Conservation (phyloP, 148 eudicot species). For the Bassia scoparia region DNA sequence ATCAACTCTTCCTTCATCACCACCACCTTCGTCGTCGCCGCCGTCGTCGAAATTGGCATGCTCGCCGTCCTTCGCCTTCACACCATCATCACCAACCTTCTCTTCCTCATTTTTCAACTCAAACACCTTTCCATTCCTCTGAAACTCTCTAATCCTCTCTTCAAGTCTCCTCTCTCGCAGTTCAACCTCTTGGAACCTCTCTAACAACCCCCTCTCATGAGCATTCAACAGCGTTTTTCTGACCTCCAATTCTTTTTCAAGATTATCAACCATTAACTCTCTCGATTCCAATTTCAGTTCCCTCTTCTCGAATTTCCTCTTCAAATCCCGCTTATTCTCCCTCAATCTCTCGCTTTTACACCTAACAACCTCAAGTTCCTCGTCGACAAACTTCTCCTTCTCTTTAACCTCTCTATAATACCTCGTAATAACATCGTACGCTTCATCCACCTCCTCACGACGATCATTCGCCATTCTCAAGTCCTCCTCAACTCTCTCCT, state of each 20-base stretch:
- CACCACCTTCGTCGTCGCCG: constrained; percentile 9
- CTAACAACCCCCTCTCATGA: constrained; percentile 20
- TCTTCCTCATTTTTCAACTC: constrained; percentile 13
- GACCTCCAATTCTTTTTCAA: constrained; percentile 24
- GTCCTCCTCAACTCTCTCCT: constrained; percentile 27
- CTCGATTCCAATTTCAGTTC: constrained; percentile 23
- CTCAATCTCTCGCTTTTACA: constrained; percentile 13
- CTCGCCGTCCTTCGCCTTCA: constrained; percentile 22
- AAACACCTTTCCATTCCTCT: constrained; percentile 26
- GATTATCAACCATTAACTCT: constrained; percentile 18
- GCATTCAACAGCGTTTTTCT: constrained; percentile 28
- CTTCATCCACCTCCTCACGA: constrained; percentile 28
- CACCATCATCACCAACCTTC: neutral
- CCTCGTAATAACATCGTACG: constrained; percentile 19
- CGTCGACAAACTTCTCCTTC: constrained; percentile 21
- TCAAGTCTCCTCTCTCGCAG: constrained; percentile 24
- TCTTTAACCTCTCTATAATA: constrained; percentile 14
- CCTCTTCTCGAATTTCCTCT: constrained; percentile 27
- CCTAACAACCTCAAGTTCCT: constrained; percentile 21
- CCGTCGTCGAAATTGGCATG: constrained; percentile 5
- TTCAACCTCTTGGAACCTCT: constrained; percentile 14
- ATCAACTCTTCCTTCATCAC: constrained; percentile 11
- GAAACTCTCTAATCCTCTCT: constrained; percentile 26
- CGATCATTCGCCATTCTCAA: constrained; percentile 21
- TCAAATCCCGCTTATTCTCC: constrained; percentile 9